phyloP scores from a whole-genome alignment of 2,329 filamentous ascomycete species.

The Piedraia hortae region DNA sequence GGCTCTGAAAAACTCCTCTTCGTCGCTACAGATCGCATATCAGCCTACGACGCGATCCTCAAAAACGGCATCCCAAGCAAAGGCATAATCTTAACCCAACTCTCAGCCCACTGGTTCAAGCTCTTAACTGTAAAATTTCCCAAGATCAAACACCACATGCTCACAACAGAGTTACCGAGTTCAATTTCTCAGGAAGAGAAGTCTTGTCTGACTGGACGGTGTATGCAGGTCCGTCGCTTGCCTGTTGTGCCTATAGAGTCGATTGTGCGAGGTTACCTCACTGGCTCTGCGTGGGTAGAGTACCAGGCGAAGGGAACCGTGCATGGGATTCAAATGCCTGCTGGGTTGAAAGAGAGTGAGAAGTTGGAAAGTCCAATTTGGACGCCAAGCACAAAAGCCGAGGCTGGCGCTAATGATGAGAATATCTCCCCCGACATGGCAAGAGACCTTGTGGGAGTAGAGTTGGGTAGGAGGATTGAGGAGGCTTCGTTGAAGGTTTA shows the following conservation, averaged over 20 bases:
- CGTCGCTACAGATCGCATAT: conserved; percentile 70
- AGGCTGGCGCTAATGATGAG: conserved; percentile 51
- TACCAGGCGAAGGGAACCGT: conserved; percentile 49
- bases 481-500: conserved; percentile 37
- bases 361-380: conserved; percentile 42
- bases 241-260: conserved; percentile 55
- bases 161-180: conserved; percentile 28
- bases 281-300: conserved; percentile 60
- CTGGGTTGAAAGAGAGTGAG: conserved; percentile 42
- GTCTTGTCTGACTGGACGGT: conserved; percentile 27
- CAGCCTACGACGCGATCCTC: conserved; percentile 82
- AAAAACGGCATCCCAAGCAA: conserved; percentile 46
- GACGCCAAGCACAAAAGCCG: conserved; percentile 68
- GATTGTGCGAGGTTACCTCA: conserved; percentile 75
- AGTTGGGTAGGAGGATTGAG: conserved; percentile 37
- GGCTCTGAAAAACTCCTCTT: conserved; percentile 49
- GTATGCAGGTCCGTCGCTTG: conserved; percentile 50
- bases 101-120: conserved; percentile 41
- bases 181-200: conserved; percentile 15
- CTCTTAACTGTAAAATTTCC: conserved; percentile 30
- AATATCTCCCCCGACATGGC: conserved; percentile 52
- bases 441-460: conserved; percentile 32
- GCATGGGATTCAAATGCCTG: conserved; percentile 43
- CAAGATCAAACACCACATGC: conserved; percentile 32
- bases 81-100: conserved; percentile 36